Conservation (phyloP, 345 rosid genomes). For the Eucalyptus tenuipes region DNA sequence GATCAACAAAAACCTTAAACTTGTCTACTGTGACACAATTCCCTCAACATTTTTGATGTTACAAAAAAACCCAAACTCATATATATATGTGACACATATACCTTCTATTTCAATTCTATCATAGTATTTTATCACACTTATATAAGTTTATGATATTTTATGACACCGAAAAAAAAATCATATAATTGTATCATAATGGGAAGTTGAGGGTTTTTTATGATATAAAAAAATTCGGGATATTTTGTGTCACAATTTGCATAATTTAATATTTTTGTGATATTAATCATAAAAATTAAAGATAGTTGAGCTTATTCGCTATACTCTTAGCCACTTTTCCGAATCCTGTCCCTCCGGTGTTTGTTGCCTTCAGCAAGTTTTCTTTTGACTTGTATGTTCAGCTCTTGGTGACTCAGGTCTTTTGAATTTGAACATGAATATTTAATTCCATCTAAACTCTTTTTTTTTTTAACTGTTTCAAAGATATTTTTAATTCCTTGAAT, state of each 20-base stretch:
- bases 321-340: neutral
- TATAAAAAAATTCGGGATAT: fast-evolving
- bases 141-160: fast-evolving
- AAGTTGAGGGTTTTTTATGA: no score
- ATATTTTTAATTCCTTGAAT: neutral
- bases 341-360: fast-evolving
- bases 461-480: neutral
- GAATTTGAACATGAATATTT: neutral
- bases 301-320: neutral
- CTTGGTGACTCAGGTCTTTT: neutral
- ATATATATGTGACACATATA: no score
- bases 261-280: no score
- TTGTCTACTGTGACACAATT: no score
- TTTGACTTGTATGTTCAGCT: neutral
- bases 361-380: neutral
- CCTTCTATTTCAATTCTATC: no score
- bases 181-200: no score
- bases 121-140: no score
- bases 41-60: no score
- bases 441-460: neutral
- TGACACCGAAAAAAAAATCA: no score
- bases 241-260: no score
- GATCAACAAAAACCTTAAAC: no score
- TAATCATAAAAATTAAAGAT: neutral
- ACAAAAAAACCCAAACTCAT: fast-evolving